Base-by-base conservation (phyloP, 768 basidiomycete genomes). In the Gymnopilus dilepis region DNA sequence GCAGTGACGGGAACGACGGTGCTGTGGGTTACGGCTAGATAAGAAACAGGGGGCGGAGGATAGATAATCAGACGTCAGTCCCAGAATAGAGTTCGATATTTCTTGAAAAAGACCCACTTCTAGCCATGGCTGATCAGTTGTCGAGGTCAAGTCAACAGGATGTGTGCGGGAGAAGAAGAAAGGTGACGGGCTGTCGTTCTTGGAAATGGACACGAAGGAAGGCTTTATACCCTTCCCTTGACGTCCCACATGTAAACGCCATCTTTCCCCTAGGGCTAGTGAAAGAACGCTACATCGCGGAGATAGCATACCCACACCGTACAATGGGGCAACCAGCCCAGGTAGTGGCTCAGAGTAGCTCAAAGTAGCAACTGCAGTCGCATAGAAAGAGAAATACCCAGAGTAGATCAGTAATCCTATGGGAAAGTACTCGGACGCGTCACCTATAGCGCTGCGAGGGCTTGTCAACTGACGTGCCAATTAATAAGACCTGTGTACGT, bases 1-100 rank as follows among this genome's bases (percentile, higher is more conserved):
- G 50, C 61, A 9, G 55, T 47, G 50, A 65, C 42, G 26, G 61
- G 65, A 33, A 62, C 61, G 31, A 57, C 37, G 24, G 57, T 60
- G 33, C 61, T 58, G 34, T 58, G 54, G 12, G 65, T 62, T n/a
- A 41, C 58, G 55, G 50, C 17, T 50, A 31, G 30, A 31, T 31
- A 50, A n/a, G 30, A n/a, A 17, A 12, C 22, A 15, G 1, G 26
- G 24, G 17, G 15, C 17, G 11, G 55, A 28, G 15, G 15, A 58
- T 24, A 22, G 31, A 34, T 38, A 30, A 24, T 8, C 17, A 34
- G n/a, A 37, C 19, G 40, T 31, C 41, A 52, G 12, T 52, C 43
- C 26, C 13, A 24, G 22, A 40, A 56, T 56, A 47, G 33, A 38
- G 41, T 19, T 33, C 11, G 33, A 22, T 19, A 38, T 26, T 7